Percentiles rank a stretch among this genome's conserved stretches.
Conservation (phyloP, 306 rosid species). For the Dalbergia cultrata region DNA sequence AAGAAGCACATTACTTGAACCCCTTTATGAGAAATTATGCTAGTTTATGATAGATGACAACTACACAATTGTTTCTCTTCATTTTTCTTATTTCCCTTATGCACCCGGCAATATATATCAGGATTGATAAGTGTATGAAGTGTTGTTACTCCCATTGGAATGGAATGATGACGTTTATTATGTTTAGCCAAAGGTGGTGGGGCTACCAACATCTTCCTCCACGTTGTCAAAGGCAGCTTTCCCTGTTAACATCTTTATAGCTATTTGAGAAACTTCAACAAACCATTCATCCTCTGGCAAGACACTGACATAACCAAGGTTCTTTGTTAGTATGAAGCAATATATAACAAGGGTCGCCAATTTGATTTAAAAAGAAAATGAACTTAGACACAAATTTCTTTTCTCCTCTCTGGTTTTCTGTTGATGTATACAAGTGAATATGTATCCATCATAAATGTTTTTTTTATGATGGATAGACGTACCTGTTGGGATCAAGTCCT, state of each 20-base stretch:
- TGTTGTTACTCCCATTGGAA: conserved; percentile 62
- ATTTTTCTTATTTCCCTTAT: neutral
- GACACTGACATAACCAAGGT: conserved; percentile 57
- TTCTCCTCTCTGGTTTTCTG: neutral
- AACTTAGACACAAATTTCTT: conserved; percentile 5
- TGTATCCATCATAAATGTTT: neutral
- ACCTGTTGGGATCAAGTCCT: conserved; percentile 95
- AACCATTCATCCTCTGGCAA: conserved; percentile 96
- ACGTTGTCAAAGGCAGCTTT: conserved; percentile 65
- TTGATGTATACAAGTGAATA: conserved; percentile 1
- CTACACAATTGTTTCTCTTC: no score
- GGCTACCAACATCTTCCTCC: conserved; percentile 73
- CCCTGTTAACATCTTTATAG: conserved; percentile 79
- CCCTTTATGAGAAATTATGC: conserved; percentile 8
- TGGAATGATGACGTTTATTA: conserved; percentile 57
- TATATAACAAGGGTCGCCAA: neutral
- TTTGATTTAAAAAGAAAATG: conserved; percentile 1
- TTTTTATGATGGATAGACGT: conserved; percentile 18
- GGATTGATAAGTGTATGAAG: conserved; percentile 36
- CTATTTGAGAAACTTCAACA: conserved; percentile 89
- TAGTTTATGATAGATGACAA: neutral
- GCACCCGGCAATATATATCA: conserved; percentile 18
- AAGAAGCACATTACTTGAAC: conserved; percentile 34
- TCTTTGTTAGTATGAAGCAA: conserved; percentile 25
- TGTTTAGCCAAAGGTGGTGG: conserved; percentile 60